A percentile compares a stretch with the other conserved stretches of the same genome.
phyloP scores from a whole-genome alignment of 1,284 basidiomycete genomes.

The Malassezia dermatis region DNA sequence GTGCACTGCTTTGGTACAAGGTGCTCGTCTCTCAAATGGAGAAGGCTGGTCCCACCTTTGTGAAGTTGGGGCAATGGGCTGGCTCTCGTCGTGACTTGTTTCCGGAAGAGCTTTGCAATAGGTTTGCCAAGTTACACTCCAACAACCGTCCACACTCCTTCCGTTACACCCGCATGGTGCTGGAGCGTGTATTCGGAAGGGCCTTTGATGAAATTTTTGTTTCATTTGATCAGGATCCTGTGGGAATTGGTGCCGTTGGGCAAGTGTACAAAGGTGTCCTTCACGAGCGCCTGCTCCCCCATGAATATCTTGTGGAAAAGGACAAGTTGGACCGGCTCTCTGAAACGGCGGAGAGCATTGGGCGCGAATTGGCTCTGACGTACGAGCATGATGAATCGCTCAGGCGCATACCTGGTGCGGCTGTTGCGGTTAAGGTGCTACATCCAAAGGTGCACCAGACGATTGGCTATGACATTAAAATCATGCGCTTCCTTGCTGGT shows the following conservation, averaged over 20 bases:
- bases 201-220: slow-evolving; percentile 80
- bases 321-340: slow-evolving; percentile 22
- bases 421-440: slow-evolving; percentile 89
- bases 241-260: slow-evolving; percentile 95
- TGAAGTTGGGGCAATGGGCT: slow-evolving; percentile 99
- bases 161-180: slow-evolving; percentile 66
- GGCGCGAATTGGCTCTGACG: slow-evolving; percentile 24
- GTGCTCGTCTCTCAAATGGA: slow-evolving; percentile 83
- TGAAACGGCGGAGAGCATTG: slow-evolving; percentile 17
- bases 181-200: slow-evolving; percentile 66
- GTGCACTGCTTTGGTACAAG: slow-evolving; percentile 73
- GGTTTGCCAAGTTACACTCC: slow-evolving; percentile 78
- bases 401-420: slow-evolving; percentile 28
- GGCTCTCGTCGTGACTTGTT: slow-evolving; percentile 90
- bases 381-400: slow-evolving; percentile 29
- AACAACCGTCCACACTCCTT: slow-evolving; percentile 74
- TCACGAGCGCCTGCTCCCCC: slow-evolving; percentile 65
- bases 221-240: slow-evolving; percentile 72
- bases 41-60: slow-evolving; percentile 88
- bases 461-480: slow-evolving; percentile 77
- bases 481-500: slow-evolving; percentile 86
- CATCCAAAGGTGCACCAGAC: slow-evolving; percentile 67
- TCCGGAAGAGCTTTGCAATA: slow-evolving; percentile 76
- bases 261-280: slow-evolving; percentile 84
- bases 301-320: slow-evolving; percentile 45